Evolutionary conservation across 208 protist genomes (phyloP).

Genomic region (Lotmaria passim): DNA sequence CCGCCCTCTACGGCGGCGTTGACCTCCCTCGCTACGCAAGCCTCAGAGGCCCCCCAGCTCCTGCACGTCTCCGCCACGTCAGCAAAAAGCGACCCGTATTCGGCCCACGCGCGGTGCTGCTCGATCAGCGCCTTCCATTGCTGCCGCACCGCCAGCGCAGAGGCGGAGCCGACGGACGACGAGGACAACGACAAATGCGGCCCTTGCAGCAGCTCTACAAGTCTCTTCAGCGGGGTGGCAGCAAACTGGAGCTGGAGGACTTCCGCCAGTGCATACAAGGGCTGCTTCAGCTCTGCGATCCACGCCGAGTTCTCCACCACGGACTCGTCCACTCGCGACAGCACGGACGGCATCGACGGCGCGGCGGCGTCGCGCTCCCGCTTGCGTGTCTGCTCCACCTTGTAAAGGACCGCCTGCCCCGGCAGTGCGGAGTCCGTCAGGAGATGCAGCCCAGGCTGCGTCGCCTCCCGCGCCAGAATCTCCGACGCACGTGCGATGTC

Average conservation of each 20-base stretch:
- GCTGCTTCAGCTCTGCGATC: constrained; percentile 42
- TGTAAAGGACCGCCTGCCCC: constrained; percentile 42
- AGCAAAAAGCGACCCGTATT: constrained; percentile 35
- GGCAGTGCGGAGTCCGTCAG: constrained; percentile 53
- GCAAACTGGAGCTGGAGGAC: constrained; percentile 47
- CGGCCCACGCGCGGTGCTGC: constrained; percentile 26
- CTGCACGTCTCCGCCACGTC: constrained; percentile 28
- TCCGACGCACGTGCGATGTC: constrained; percentile 40
- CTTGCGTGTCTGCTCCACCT: constrained; percentile 29
- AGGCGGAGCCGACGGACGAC: background rate
- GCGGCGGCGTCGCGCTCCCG: constrained; percentile 24
- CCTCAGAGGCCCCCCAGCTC: constrained; percentile 26
- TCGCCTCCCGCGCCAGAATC: constrained; percentile 47
- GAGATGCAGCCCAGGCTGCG: constrained; percentile 64
- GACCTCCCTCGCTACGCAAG: constrained; percentile 34
- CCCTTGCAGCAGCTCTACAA: constrained; percentile 33
- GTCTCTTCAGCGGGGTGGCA: constrained; percentile 27
- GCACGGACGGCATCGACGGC: constrained; percentile 32
- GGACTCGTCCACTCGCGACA: constrained; percentile 17
- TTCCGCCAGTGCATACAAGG: constrained; percentile 34
- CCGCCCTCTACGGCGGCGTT: constrained; percentile 29
- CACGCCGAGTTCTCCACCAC: constrained; percentile 33
- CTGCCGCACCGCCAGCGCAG: background rate
- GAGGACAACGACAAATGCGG: background rate
- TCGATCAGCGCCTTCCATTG: constrained; percentile 32